Percentiles rank a stretch among this genome's conserved stretches.
Evolutionary conservation across 345 rosid species (phyloP).

Genomic region (Corchorus olitorius): DNA sequence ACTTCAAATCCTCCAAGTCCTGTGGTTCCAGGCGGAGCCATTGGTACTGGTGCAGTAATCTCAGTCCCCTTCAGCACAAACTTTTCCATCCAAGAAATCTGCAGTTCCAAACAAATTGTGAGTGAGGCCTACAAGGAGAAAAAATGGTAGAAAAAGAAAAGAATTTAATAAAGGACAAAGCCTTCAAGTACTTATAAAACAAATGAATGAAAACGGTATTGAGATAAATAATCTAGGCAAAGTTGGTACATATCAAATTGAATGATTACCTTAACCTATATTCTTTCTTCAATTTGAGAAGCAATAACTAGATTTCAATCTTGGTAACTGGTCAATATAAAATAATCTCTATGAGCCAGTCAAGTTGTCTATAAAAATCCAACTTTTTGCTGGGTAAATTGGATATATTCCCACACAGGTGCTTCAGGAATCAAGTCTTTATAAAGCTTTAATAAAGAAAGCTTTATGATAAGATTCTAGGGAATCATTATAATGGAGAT

Average conservation of each 20-base stretch:
- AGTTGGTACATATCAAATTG: background rate
- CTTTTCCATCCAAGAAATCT: constrained; percentile 99
- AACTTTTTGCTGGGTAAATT: constrained; percentile 21
- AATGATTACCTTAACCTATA: background rate
- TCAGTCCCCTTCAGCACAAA: constrained; percentile 92
- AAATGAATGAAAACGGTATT: background rate
- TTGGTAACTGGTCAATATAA: constrained; percentile 11
- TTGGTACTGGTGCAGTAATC: constrained; percentile 97
- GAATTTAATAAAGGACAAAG: constrained; percentile 15
- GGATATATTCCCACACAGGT: constrained; percentile 29
- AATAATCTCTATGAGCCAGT: constrained; percentile 16
- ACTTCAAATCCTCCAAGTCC: constrained; percentile 99
- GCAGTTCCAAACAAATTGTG: constrained; percentile 27
- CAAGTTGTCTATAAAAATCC: constrained; percentile 1
- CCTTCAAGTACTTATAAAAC: background rate
- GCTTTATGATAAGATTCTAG: constrained; percentile 10
- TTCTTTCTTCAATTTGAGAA: background rate
- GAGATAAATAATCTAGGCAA: background rate
- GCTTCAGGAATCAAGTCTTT: constrained; percentile 31
- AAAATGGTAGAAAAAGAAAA: constrained; percentile 6
- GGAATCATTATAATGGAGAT: constrained; percentile 37
- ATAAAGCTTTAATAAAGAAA: background rate
- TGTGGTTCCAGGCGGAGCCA: constrained; percentile 92
- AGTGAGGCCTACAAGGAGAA: constrained; percentile 11
- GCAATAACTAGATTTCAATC: background rate